phyloP scores from a whole-genome alignment of 306 rosid species.

The Cucurbita ficifolia region DNA sequence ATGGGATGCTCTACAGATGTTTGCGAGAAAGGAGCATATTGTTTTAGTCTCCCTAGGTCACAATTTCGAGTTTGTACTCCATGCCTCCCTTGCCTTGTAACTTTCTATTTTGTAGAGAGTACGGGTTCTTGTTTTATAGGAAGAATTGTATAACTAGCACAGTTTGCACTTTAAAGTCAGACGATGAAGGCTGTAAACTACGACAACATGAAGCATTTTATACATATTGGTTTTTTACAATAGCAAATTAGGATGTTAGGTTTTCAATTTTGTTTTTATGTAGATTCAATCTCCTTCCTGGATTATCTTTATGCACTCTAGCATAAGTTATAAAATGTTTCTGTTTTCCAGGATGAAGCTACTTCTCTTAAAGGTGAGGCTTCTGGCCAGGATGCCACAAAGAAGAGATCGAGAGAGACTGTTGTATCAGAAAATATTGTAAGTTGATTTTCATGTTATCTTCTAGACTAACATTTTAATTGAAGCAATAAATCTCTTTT shows the following conservation, averaged over 20 bases:
- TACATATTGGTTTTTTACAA: neutral
- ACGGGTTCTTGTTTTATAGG: neutral
- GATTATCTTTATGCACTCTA: neutral
- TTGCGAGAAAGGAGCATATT: neutral
- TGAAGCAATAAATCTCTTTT: neutral
- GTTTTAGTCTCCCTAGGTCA: neutral
- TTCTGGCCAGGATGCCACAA: conserved; percentile 26
- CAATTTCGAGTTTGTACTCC: neutral
- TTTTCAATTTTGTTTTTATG: neutral
- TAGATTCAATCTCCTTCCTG: neutral
- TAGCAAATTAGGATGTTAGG: neutral
- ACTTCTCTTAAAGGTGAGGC: conserved; percentile 27
- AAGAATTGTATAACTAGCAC: neutral
- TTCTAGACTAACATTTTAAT: neutral
- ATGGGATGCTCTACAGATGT: neutral
- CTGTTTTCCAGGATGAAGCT: conserved; percentile 38
- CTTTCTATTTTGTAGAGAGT: neutral
- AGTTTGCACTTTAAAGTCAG: neutral
- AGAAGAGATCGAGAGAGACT: conserved; percentile 32
- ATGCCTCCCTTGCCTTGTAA: neutral
- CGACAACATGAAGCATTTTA: neutral
- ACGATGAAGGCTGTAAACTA: neutral
- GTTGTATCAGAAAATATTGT: conserved; percentile 30
- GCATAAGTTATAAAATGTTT: neutral
- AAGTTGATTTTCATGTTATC: conserved; percentile 8